Percentiles rank a stretch among this genome's conserved stretches.
phyloP scores from a whole-genome alignment of 2,329 filamentous ascomycete species.

The Diaporthe sp. region DNA sequence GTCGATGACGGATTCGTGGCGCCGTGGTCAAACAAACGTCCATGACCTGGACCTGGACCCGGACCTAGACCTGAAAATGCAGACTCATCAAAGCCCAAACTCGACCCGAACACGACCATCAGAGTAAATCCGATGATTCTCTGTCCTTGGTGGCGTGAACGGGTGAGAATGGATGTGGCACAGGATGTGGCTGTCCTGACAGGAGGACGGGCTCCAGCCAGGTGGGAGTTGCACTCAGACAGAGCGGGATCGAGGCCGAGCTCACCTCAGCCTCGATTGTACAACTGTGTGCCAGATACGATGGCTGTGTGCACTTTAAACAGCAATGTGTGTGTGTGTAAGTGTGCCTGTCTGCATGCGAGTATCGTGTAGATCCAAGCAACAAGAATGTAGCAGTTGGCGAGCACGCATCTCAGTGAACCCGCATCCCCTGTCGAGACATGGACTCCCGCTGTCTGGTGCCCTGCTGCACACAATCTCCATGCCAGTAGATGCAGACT shows the following conservation, averaged over 20 bases:
- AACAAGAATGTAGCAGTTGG: neutral
- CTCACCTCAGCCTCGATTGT: slow-evolving; percentile 16
- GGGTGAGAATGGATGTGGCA: neutral
- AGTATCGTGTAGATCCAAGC: neutral
- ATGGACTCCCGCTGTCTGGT: neutral
- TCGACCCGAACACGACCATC: neutral
- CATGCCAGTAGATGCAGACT: neutral
- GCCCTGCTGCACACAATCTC: neutral
- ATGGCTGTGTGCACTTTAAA: slow-evolving; percentile 6
- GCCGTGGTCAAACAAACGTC: neutral
- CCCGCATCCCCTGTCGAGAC: neutral
- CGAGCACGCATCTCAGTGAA: neutral
- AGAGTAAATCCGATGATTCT: neutral
- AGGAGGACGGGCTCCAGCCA: neutral
- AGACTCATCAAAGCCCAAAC: neutral
- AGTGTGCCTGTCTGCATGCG: neutral
- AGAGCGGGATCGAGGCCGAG: slow-evolving; percentile 19
- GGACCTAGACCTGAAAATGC: neutral
- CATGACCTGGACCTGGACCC: neutral
- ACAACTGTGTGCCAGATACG: neutral
- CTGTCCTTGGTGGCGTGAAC: neutral
- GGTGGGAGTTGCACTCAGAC: neutral
- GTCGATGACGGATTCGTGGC: slow-evolving; percentile 7
- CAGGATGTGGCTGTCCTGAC: neutral
- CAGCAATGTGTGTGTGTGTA: neutral